phyloP scores from a whole-genome alignment of 805 yeast species.

The Metschnikowia similis region DNA sequence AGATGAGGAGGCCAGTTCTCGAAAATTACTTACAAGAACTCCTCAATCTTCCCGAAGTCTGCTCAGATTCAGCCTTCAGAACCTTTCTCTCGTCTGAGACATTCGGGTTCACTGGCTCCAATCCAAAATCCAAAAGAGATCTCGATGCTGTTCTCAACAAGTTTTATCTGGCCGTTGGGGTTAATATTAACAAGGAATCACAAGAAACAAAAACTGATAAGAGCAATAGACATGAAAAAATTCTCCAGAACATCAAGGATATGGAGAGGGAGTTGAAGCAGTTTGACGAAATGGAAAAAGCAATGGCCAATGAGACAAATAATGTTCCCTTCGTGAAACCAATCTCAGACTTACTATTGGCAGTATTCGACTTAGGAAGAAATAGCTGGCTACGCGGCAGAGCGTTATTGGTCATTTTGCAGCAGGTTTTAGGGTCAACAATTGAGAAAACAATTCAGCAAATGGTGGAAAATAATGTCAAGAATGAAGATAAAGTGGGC shows the following conservation, averaged over 20 bases:
- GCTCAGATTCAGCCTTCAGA: slow-evolving; percentile 68
- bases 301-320: slow-evolving; percentile 7
- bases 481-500: slow-evolving; percentile 44
- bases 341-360: slow-evolving; percentile 68
- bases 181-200: slow-evolving; percentile 11
- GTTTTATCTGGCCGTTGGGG: slow-evolving; percentile 19
- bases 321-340: slow-evolving; percentile 66
- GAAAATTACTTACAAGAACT: slow-evolving; percentile 59
- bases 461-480: slow-evolving; percentile 30
- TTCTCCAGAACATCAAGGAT: slow-evolving; percentile 35
- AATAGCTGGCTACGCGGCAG: slow-evolving; percentile 81
- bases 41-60: slow-evolving; percentile 61
- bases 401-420: slow-evolving; percentile 75
- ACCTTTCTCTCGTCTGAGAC: slow-evolving; percentile 73
- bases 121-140: slow-evolving; percentile 21
- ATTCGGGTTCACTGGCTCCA: slow-evolving; percentile 31
- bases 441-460: slow-evolving; percentile 65
- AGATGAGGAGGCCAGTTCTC: slow-evolving; percentile 56
- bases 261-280: slow-evolving; percentile 53
- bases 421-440: slow-evolving; percentile 83
- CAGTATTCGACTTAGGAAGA: slow-evolving; percentile 61
- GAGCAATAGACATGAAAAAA: slow-evolving; percentile 12
- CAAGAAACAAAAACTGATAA: not conserved
- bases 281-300: slow-evolving; percentile 39
- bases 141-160: slow-evolving; percentile 26